Evolutionary conservation across 192 early-diverging fungal species (phyloP), one percentile per base, ranked within the genome.

Genomic region (Coemansia sp.): DNA sequence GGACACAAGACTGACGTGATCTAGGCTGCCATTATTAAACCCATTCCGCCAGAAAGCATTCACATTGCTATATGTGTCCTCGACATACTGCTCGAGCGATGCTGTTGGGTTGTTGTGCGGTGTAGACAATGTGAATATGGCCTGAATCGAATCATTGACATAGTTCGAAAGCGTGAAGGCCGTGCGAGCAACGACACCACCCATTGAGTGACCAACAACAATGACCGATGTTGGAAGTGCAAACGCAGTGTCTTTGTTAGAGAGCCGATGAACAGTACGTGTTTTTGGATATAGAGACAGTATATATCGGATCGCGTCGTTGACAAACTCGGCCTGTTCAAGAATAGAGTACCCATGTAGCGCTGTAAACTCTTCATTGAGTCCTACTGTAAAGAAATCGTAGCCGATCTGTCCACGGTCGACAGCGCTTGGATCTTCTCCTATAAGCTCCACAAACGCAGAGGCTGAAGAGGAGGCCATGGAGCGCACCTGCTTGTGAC

Each of bases 151-250:
- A 3, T 89, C 89, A 0, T 85, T 78, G 5, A 83, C 65, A 71
- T 91, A 90, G 81, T 91, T 95, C 0, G 84, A 67, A 58, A 93
- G 80, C 0, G 84, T 87, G 52, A 93, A 85, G 40, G 93, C 85
- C 1, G 88, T 86, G 10, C 95, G 84, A 1, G 95, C 95, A 18
- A 96, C 95, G n/a, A 97, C 88, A 11, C 95, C 95, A 41, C 97
- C 97, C 95, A 98, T 97, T 10, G 95, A 96, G 72, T 98, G 95
- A 12, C 90, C 94, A 60, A 96, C 79, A 26, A 97, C 79, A n/a
- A 93, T 74, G 18, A 98, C 92, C 15, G 93, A 92, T 5, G 71
- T 77, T 0, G 94, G 92, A 49, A 83, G 65, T 13, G 75, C 76
- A 56, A 80, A 77, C 9, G 18, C 49, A 18, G 86, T 66, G 12